phyloP scores from a whole-genome alignment of 352 stramenopile species.

The Pythium dissotocum region DNA sequence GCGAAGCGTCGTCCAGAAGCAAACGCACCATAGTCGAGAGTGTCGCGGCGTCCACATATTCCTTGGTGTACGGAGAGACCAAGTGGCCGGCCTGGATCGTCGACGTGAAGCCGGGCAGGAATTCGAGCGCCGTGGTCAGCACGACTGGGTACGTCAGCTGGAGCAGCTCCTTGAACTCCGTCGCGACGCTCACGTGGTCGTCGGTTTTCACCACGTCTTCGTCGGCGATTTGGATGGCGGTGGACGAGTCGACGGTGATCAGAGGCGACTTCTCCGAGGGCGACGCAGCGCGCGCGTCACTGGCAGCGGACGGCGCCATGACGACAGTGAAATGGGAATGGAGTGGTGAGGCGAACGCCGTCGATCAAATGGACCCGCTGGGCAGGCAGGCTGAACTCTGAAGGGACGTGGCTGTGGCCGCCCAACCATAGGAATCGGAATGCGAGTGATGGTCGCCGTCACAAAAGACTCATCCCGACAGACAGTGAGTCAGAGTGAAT shows the following conservation, averaged over 20 bases:
- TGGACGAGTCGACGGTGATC: conserved; percentile 1
- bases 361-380: background rate
- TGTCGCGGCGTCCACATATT: conserved; percentile 67
- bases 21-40: conserved; percentile 64
- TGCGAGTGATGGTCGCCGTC: background rate
- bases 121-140: conserved; percentile 49
- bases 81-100: conserved; percentile 75
- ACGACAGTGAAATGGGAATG: background rate
- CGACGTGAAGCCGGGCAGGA: conserved; percentile 55
- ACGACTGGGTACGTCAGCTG: conserved; percentile 52
- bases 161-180: conserved; percentile 45
- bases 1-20: background rate
- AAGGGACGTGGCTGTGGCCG: background rate
- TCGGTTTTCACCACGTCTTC: conserved; percentile 2
- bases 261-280: conserved; percentile 15
- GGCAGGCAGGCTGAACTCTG: background rate
- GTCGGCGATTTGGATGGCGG: background rate
- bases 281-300: background rate
- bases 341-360: background rate
- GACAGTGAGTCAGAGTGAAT: background rate
- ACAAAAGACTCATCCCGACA: background rate
- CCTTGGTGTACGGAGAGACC: conserved; percentile 46
- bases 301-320: background rate
- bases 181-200: conserved; percentile 17
- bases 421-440: conserved; percentile 5